Conservation (phyloP, 2,329 filamentous ascomycete species). For the Leptographium galeiforme region DNA sequence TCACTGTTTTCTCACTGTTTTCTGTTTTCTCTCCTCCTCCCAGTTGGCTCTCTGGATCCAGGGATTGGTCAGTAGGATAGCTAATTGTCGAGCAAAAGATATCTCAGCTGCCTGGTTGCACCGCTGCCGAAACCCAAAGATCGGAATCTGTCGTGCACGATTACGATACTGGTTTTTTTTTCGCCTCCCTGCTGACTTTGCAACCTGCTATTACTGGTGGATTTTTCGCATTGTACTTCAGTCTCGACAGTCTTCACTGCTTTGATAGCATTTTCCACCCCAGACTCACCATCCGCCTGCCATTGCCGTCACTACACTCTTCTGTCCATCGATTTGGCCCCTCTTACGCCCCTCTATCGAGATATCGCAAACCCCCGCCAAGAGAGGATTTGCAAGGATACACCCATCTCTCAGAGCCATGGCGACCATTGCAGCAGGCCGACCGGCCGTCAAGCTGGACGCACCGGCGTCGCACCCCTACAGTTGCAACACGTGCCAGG, state of each 20-base stretch:
- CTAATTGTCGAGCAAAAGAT: no score
- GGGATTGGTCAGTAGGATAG: not conserved
- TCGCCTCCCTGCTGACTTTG: not conserved
- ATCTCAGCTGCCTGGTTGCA: no score
- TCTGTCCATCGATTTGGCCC: not conserved
- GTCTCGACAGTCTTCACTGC: not conserved
- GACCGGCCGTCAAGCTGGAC: constrained; percentile 18
- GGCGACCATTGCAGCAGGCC: constrained; percentile 32
- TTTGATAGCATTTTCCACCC: not conserved
- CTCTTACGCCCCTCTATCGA: not conserved
- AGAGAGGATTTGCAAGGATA: not conserved
- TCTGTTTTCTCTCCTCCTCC: not conserved
- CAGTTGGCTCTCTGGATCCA: not conserved
- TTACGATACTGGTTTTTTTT: not conserved
- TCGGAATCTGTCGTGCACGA: not conserved
- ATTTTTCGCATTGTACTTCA: no score
- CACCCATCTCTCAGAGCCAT: constrained; percentile 23
- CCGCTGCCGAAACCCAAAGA: not conserved
- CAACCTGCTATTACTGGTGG: no score
- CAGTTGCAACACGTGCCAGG: constrained; percentile 96
- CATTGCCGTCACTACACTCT: not conserved
- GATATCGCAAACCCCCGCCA: not conserved
- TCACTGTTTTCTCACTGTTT: not conserved
- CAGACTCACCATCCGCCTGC: not conserved
- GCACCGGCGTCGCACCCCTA: constrained; percentile 59